A percentile compares a stretch with the other conserved stretches of the same genome.
Evolutionary conservation across 768 basidiomycete genomes (phyloP).

Genomic region (Panellus pusillus): DNA sequence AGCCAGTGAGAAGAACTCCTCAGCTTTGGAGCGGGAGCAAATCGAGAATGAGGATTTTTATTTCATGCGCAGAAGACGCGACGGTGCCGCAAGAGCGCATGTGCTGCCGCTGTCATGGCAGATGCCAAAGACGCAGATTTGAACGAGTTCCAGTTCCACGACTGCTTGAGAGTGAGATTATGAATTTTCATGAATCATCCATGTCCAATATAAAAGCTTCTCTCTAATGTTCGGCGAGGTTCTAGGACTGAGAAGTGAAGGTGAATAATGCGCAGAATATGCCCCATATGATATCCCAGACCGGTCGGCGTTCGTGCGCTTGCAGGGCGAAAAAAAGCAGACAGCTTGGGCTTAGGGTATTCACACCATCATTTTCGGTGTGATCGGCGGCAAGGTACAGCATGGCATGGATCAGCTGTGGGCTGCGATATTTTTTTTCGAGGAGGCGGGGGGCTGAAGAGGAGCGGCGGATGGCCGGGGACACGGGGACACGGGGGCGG

Average conservation of each 20-base stretch:
- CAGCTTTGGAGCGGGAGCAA: no score
- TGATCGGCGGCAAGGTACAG: constrained; percentile 13
- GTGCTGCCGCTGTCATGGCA: no score
- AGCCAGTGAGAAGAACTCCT: no score
- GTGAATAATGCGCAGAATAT: not conserved
- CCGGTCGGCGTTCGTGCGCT: constrained; percentile 14
- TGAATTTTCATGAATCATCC: not conserved
- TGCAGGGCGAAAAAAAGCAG: not conserved
- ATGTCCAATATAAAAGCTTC: not conserved
- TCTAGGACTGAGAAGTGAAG: not conserved
- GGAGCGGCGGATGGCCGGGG: no score
- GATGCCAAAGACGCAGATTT: not conserved
- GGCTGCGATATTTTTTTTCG: not conserved
- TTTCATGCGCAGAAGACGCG: no score
- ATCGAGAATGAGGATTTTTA: no score
- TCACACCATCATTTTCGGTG: constrained; percentile 14
- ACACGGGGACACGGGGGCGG: no score
- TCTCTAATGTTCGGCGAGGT: constrained; percentile 2
- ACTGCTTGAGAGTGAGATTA: not conserved
- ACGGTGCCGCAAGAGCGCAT: no score
- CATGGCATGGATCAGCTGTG: constrained; percentile 12
- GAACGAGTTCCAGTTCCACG: not conserved
- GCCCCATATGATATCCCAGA: not conserved
- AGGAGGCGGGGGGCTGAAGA: not conserved
- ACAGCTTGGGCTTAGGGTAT: constrained; percentile 12